These are phyloP conservation scores for Diutina neorugosa DNA, from an alignment of 1,139 yeast species.

Conservation along the genomic window DNA sequence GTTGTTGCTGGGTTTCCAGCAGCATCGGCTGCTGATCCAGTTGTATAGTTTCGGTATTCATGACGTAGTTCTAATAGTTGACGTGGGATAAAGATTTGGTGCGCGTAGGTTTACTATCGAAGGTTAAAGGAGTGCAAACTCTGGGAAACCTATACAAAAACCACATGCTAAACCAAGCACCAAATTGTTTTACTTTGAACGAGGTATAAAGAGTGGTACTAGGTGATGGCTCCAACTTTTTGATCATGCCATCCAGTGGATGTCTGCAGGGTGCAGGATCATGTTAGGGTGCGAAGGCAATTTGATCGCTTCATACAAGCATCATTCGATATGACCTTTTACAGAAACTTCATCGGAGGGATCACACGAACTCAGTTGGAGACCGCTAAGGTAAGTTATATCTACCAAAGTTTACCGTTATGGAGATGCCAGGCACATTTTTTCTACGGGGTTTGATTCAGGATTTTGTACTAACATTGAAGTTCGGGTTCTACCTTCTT, in stretches of 20 bases:
- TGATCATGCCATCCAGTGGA: not conserved
- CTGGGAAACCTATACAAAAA: not conserved
- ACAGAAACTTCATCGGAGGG: conserved; percentile 22
- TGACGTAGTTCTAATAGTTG: not conserved
- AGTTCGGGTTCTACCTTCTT: conserved; percentile 77
- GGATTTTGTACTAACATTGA: conserved; percentile 12
- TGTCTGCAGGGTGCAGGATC: not conserved
- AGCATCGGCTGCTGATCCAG: not conserved
- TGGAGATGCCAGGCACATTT: not conserved
- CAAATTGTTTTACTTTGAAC: not conserved
- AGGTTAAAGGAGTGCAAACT: not conserved
- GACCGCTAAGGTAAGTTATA: conserved; percentile 46
- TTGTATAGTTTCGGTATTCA: not conserved
- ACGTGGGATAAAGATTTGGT: not conserved
- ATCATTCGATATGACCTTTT: conserved; percentile 11
- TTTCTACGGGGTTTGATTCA: not conserved
- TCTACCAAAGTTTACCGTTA: not conserved
- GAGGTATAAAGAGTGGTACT: no score
- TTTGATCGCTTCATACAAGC: not conserved
- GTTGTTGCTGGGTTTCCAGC: not conserved
- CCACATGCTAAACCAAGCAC: not conserved
- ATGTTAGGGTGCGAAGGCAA: not conserved
- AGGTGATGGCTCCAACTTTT: not conserved
- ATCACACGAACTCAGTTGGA: conserved; percentile 53
- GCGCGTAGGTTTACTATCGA: not conserved